phyloP scores from a whole-genome alignment of 1,284 basidiomycete genomes.

The Ganoderma boninense region DNA sequence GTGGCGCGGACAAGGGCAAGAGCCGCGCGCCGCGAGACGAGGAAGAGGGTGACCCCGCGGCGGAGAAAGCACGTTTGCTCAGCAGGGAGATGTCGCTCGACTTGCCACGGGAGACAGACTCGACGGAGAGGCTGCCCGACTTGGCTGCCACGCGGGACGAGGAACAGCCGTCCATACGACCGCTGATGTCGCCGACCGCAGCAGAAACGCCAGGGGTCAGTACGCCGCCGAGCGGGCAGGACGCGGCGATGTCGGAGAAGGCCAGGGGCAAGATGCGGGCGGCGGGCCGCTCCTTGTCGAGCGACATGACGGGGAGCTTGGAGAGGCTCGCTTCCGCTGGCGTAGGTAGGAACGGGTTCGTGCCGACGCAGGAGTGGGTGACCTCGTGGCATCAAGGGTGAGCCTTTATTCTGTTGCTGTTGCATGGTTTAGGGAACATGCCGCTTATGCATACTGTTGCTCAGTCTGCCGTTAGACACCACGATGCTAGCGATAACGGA shows the following conservation, averaged over 20 bases:
- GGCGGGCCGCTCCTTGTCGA: conserved; percentile 66
- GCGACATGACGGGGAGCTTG: conserved; percentile 65
- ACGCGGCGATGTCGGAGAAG: conserved; percentile 75
- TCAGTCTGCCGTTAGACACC: conserved; percentile 83
- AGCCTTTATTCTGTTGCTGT: conserved; percentile 29
- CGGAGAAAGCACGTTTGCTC: conserved; percentile 70
- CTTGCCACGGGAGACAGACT: conserved; percentile 31
- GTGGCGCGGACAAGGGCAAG: conserved; percentile 41
- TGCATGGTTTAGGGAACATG: not conserved
- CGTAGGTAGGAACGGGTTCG: conserved; percentile 87
- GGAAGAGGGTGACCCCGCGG: conserved; percentile 47
- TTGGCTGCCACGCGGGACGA: conserved; percentile 35
- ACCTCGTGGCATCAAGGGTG: conserved; percentile 90
- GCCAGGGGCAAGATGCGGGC: conserved; percentile 86
- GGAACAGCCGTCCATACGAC: conserved; percentile 33
- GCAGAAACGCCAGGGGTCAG: conserved; percentile 42
- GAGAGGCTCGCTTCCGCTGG: conserved; percentile 71
- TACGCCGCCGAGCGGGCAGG: conserved; percentile 25
- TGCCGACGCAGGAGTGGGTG: conserved; percentile 96
- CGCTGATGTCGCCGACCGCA: conserved; percentile 53
- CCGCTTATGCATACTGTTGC: not conserved
- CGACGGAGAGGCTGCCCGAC: conserved; percentile 39
- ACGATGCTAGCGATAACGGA: conserved; percentile 88
- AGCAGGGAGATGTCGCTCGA: conserved; percentile 47
- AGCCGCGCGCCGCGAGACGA: conserved; percentile 30